Percentiles rank a stretch among this genome's conserved stretches.
phyloP scores from a whole-genome alignment of 75 land plant species.

The Adiantum capillusveneris region DNA sequence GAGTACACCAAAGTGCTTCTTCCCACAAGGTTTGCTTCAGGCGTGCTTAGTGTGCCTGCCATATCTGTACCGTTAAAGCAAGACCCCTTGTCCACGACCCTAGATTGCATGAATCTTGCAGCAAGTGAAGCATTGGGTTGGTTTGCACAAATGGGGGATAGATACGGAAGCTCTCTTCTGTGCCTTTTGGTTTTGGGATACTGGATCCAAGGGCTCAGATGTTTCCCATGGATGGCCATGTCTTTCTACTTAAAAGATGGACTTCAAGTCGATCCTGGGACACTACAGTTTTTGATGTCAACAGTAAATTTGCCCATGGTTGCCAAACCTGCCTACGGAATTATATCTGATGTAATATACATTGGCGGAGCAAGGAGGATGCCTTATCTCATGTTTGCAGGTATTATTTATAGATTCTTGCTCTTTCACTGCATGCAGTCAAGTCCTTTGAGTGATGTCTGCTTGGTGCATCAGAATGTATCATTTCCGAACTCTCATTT shows the following conservation, averaged over 20 bases:
- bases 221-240: slow-evolving; percentile 31
- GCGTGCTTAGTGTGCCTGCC: no score
- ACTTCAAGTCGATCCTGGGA: slow-evolving; percentile 16
- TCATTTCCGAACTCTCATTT: no score
- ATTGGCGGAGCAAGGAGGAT: slow-evolving; percentile 21
- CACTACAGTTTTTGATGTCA: slow-evolving; percentile 18
- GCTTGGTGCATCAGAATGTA: no score
- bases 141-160: slow-evolving; percentile 2
- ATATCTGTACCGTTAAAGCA: not conserved
- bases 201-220: slow-evolving; percentile 25
- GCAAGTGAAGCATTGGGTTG: not conserved
- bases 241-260: slow-evolving; percentile 18
- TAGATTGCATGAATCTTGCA: not conserved
- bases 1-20: not conserved
- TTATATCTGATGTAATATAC: slow-evolving; percentile 23
- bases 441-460: no score
- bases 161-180: slow-evolving; percentile 20
- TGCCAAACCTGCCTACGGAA: slow-evolving; percentile 24
- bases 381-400: slow-evolving; percentile 25
- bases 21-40: not conserved
- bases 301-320: slow-evolving; percentile 17
- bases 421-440: no score
- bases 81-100: not conserved
- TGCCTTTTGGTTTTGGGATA: slow-evolving; percentile 9
- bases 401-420: no score